Conservation (phyloP, 495 filamentous ascomycete species). For the Xylaria acuta region DNA sequence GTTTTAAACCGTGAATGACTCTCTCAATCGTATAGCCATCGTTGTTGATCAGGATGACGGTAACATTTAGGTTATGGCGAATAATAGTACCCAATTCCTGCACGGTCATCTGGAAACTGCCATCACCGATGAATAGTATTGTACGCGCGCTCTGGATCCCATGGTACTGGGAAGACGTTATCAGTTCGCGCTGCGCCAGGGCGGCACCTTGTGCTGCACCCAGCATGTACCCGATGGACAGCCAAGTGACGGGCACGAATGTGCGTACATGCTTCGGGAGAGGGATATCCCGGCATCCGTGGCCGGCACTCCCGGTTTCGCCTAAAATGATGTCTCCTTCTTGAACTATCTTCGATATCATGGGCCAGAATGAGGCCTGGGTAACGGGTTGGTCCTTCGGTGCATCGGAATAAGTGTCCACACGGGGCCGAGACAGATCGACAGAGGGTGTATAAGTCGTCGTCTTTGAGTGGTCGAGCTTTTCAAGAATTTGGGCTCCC, state of each 20-base stretch:
- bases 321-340: slow-evolving; percentile 73
- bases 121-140: slow-evolving; percentile 80
- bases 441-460: background rate
- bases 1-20: slow-evolving; percentile 69
- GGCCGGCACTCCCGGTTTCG: slow-evolving; percentile 79
- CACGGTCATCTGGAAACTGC: slow-evolving; percentile 75
- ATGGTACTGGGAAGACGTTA: slow-evolving; percentile 24
- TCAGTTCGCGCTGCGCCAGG: slow-evolving; percentile 64
- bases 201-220: slow-evolving; percentile 73
- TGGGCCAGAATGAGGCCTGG: slow-evolving; percentile 79
- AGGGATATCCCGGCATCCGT: slow-evolving; percentile 75
- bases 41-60: slow-evolving; percentile 71
- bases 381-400: slow-evolving; percentile 55
- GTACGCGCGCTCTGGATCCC: slow-evolving; percentile 53
- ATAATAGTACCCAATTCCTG: slow-evolving; percentile 81
- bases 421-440: slow-evolving; percentile 9
- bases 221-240: slow-evolving; percentile 74
- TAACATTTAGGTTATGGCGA: slow-evolving; percentile 70
- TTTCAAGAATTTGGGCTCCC: slow-evolving; percentile 9
- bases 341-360: slow-evolving; percentile 69
- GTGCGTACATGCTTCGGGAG: slow-evolving; percentile 70
- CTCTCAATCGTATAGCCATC: slow-evolving; percentile 70
- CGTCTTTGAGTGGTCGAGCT: slow-evolving; percentile 5
- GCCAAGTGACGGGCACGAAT: slow-evolving; percentile 78
- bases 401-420: slow-evolving; percentile 5